Evolutionary conservation across 768 basidiomycete genomes (phyloP), one percentile per base, ranked within the genome.

Genomic region (Tephrocybe sp.): DNA sequence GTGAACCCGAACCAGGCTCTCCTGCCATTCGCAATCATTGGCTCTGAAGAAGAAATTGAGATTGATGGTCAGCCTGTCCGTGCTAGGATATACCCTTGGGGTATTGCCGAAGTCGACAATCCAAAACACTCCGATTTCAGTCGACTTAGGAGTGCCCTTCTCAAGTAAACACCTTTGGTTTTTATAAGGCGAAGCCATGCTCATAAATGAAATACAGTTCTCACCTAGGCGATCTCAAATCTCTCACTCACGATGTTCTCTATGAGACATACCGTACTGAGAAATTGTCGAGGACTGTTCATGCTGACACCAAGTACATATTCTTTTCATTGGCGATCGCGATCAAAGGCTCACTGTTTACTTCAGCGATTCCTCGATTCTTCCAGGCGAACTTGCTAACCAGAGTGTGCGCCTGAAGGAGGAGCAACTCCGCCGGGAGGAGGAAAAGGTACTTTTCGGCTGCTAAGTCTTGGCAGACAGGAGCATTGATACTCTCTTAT

Each of bases 61-160:
- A 79, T 97, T 54, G 86, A 91, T 43, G 97, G 94, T 23, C 84
- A 94, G 68, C 83, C 83, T 37, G 85, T 97, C 56, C 88, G 97
- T 52, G 95, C 91, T 33, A 80, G 97, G 58, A 86, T 93, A 63
- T 99, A 98, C 70, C 97, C 97, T 3, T 99, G 97, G 97, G 97
- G 97, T 61, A 79, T 98, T 52, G 97, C 90, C 43, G 94, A 98
- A 66, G 94, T 98, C 53, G 97, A 99, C 76, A 97, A 98, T 69
- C 93, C 94, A n/a, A 89, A 92, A 66, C 97, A 99, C 73, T 97
- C 91, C n/a, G 97, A 99, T 74, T 98, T 98, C 67, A 90, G 88
- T 68, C 78, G 93, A 50, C 81, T 99, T 52, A 77, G 95, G 58
- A 88, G 89, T 55, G 95, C 94, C 34, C 76, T 99, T 47, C 78